Base-by-base conservation (phyloP, 805 yeast genomes). In the Cyberlindnera xylosilytica region DNA sequence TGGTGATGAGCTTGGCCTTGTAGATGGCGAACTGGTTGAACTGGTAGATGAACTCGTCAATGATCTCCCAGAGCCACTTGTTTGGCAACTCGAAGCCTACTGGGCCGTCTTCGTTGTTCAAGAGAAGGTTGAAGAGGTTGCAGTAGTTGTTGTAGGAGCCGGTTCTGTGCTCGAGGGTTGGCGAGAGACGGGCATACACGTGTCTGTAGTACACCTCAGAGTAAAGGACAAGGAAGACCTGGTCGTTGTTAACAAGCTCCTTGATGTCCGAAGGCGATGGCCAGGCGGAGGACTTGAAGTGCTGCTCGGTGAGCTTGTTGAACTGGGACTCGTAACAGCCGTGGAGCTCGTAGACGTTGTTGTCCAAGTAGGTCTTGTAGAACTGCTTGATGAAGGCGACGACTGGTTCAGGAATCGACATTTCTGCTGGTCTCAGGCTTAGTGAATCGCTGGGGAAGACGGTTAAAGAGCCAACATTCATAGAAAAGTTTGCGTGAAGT, bases 21-120 rank as follows among this genome's bases (percentile, higher is more conserved):
- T 64, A 71, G 37, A 64, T 54, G 37, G 72, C 62, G 45, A 69
- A 73, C 50, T 66, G 63, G 53, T 71, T 71, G 62, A 67, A 73
- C 57, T 73, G 78, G 51, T 73, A 73, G 54, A 73, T 72, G 56
- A 73, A 73, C 57, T 73, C 78, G 48, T 73, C 78, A 45, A 73
- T 63, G 45, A 73, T 70, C 42, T 73, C 78, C 78, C 78, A 73
- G 19, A 70, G 60, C 78, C 78, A 73, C 49, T 66, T 65, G 46
- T 62, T 62, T 37, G 78, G 78, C 36, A 73, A 55, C 51, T 72
- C 77, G 45, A 73, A 63, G 28, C 66, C 65, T 10, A 64, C 66
- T 26, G 76, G 74, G 8, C 71, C 70, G 20, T 61, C 65, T 42
- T 65, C 68, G 34, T 65, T 60, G 58, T 69, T 70, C 46, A 73